Conservation (phyloP, 228 moss, liverwort and hornwort species). For the Sphagnum magellanicum region DNA sequence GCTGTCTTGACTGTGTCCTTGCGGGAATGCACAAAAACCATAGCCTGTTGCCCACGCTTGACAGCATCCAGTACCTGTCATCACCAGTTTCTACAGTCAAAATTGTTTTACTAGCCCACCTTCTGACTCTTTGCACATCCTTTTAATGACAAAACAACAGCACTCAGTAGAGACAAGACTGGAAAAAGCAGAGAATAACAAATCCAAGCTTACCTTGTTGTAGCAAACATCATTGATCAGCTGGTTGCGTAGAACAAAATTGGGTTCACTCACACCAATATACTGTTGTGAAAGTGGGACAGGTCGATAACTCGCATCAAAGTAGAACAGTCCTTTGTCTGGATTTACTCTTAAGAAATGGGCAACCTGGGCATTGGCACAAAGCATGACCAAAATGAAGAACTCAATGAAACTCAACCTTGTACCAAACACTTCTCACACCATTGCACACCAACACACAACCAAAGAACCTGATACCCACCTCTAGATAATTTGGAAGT, state of each 20-base stretch:
- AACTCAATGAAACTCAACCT: too few relatives aligned
- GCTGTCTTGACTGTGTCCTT: constrained; percentile 99
- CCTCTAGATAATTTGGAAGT: constrained; percentile 96
- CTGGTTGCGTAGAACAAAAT: constrained; percentile 73
- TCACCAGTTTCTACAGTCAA: background rate
- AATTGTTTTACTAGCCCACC: background rate
- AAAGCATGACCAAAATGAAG: background rate
- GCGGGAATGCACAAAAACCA: constrained; percentile 95
- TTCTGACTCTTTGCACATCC: too few relatives aligned
- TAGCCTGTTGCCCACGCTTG: constrained; percentile 81
- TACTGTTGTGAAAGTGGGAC: constrained; percentile 96
- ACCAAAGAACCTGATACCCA: constrained; percentile 3
- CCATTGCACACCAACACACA: too few relatives aligned
- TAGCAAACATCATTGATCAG: constrained; percentile 97
- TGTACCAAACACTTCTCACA: too few relatives aligned
- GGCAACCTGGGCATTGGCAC: constrained; percentile 61
- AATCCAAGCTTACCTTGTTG: constrained; percentile 46
- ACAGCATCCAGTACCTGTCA: constrained; percentile 79
- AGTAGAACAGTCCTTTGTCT: constrained; percentile 76
- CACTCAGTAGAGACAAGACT: too few relatives aligned
- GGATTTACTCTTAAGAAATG: constrained; percentile 82
- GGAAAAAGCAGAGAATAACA: too few relatives aligned
- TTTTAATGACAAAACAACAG: too few relatives aligned
- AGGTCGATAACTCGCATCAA: constrained; percentile 95
- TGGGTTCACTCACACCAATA: constrained; percentile 89